These are phyloP conservation scores for Wickerhamomyces sp. DNA, from an alignment of 1,139 yeast species.

Conservation along the genomic window DNA sequence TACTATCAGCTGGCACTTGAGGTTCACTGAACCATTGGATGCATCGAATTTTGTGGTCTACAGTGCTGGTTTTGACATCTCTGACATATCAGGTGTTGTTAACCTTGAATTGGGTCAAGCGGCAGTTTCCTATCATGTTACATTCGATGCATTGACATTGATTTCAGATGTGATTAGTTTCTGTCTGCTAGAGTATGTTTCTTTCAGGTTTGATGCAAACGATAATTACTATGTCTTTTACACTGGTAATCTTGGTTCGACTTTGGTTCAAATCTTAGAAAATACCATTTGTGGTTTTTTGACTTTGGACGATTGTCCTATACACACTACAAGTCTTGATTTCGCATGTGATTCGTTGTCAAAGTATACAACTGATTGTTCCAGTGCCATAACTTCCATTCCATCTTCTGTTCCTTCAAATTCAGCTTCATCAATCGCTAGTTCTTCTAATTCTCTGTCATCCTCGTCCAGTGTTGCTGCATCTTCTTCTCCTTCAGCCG, in stretches of 20 bases:
- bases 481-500: neutral
- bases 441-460: neutral
- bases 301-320: slow-evolving; percentile 3
- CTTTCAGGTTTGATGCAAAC: slow-evolving; percentile 3
- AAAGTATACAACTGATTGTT: neutral
- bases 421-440: neutral
- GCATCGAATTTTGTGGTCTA: slow-evolving; percentile 4
- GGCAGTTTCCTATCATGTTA: slow-evolving; percentile 2
- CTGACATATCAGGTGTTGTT: slow-evolving; percentile 3
- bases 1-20: slow-evolving; percentile 7
- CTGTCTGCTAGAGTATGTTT: slow-evolving; percentile 7
- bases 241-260: slow-evolving; percentile 3
- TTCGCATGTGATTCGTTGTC: slow-evolving; percentile 3
- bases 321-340: slow-evolving; percentile 1
- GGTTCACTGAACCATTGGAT: slow-evolving; percentile 2
- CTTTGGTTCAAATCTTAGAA: neutral
- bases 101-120: slow-evolving; percentile 7
- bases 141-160: slow-evolving; percentile 2
- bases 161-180: slow-evolving; percentile 2
- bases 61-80: slow-evolving; percentile 5
- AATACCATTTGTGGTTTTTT: slow-evolving; percentile 2
- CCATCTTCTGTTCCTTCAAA: neutral
- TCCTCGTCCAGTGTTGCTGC: neutral
- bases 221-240: slow-evolving; percentile 3
- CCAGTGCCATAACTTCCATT: slow-evolving; percentile 2